Conservation (phyloP, 2,329 filamentous ascomycete species). For the Penicillium griseofulvum region DNA sequence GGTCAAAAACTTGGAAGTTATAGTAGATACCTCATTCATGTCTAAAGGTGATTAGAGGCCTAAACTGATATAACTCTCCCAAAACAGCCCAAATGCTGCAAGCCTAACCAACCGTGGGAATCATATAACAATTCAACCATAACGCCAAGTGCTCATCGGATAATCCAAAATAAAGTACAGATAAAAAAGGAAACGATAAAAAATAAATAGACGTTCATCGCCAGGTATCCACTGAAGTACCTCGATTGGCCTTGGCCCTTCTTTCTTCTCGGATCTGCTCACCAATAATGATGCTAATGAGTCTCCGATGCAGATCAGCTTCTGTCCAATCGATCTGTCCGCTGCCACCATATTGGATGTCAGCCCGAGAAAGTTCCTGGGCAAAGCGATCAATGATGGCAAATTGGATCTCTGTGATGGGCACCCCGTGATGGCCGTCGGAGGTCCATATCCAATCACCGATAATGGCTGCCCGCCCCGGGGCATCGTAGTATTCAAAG, state of each 20-base stretch:
- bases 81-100: constrained; percentile 10
- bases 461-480: constrained; percentile 39
- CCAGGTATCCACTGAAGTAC: constrained; percentile 28
- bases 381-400: constrained; percentile 43
- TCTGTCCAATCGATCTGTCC: constrained; percentile 45
- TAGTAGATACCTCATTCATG: constrained; percentile 2
- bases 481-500: constrained; percentile 38
- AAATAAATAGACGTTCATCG: constrained; percentile 17
- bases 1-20: background rate
- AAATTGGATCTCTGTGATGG: constrained; percentile 44
- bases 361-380: constrained; percentile 36
- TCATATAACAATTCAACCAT: constrained; percentile 15
- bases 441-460: constrained; percentile 46
- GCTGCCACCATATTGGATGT: constrained; percentile 36
- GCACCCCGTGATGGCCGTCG: constrained; percentile 40
- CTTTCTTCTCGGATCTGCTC: constrained; percentile 45
- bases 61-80: constrained; percentile 1
- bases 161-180: constrained; percentile 8
- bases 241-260: constrained; percentile 29
- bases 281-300: constrained; percentile 49
- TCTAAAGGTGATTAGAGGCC: background rate
- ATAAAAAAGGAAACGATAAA: constrained; percentile 7
- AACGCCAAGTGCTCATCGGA: constrained; percentile 12
- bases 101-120: constrained; percentile 16
- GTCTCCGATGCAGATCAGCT: constrained; percentile 43